Evolutionary conservation across 2,329 filamentous ascomycete species (phyloP).

Genomic region (Alternaria incomplexa): DNA sequence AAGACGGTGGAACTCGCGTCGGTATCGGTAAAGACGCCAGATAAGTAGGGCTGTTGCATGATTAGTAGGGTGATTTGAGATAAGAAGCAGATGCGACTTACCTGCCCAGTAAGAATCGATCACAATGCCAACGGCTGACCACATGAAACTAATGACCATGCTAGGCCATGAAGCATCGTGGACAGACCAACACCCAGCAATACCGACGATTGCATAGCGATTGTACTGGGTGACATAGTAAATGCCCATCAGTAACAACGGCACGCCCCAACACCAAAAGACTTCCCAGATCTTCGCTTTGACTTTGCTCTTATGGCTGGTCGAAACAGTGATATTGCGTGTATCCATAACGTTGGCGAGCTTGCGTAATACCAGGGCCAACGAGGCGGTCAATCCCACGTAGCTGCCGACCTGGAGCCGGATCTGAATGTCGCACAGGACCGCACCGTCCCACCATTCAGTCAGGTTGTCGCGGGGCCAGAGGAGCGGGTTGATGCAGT

Average conservation of each 20-base stretch:
- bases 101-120: slow-evolving; percentile 64
- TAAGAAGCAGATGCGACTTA: slow-evolving; percentile 46
- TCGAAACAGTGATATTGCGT: slow-evolving; percentile 60
- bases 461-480: slow-evolving; percentile 66
- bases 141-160: slow-evolving; percentile 61
- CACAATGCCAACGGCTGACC: slow-evolving; percentile 62
- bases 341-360: slow-evolving; percentile 68
- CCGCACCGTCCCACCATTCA: slow-evolving; percentile 64
- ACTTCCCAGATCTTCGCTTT: slow-evolving; percentile 59
- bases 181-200: slow-evolving; percentile 64
- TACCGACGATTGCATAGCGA: slow-evolving; percentile 64
- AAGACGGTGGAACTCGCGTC: slow-evolving; percentile 63
- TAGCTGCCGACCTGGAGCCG: slow-evolving; percentile 62
- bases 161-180: slow-evolving; percentile 65
- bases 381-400: slow-evolving; percentile 59
- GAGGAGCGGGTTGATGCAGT: slow-evolving; percentile 67
- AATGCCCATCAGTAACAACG: slow-evolving; percentile 60
- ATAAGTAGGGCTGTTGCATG: slow-evolving; percentile 60
- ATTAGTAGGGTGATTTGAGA: slow-evolving; percentile 9
- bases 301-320: slow-evolving; percentile 56
- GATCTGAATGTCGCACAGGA: slow-evolving; percentile 69
- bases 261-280: slow-evolving; percentile 62
- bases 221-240: slow-evolving; percentile 66
- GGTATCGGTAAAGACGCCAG: slow-evolving; percentile 66
- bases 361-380: slow-evolving; percentile 65